Evolutionary conservation across 2,329 filamentous ascomycete species (phyloP), one percentile per base, ranked within the genome.

Genomic region (Aspergillus tubingensis): DNA sequence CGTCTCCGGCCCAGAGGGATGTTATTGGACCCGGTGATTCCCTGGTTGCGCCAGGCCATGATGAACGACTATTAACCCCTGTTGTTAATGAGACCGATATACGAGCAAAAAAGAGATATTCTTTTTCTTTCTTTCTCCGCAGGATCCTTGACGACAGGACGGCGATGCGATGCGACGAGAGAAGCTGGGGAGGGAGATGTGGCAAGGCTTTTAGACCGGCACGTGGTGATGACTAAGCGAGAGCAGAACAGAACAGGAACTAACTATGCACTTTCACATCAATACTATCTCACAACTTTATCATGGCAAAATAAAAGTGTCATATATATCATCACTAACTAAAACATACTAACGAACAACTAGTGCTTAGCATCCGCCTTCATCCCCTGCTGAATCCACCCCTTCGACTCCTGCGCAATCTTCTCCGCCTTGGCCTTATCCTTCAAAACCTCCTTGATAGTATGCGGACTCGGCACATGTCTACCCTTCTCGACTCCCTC

Each of bases 21-120:
- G 74, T 97, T 98, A 80, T 99, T 99, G 48, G 96, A 98, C 55
- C 95, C 95, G 19, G 95, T 99, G 76, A 96, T 96, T 69, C 95
- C 95, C 72, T 86, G 83, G 68, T 83, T 85, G 65, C 86, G 83
- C 86, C 86, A 88, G 76, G 86, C 79, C 86, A 88, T 88, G 32
- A 36, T 36, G 32, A 11, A 36, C 32, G 32, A 36, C 4, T 36
- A 36, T 36, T 36, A 15, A 36, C 23, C 54, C 60, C 47, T 44
- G 30, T 47, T 50, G n/a, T 61, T 61, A 58, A 56, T 59, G 44
- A 53, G 44, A 15, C 48, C 58, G 59, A 58, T 21, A 51, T 39
- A 51, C 55, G 55, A 57, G 53, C 57, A 41, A 58, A 39, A 27
- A 15, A 23, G 44, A 36, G 44, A 32, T 49, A 50, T 43, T 25